These are phyloP conservation scores for Botrytis sinoallii DNA, from an alignment of 2,329 filamentous ascomycete species.

Conservation along the genomic window DNA sequence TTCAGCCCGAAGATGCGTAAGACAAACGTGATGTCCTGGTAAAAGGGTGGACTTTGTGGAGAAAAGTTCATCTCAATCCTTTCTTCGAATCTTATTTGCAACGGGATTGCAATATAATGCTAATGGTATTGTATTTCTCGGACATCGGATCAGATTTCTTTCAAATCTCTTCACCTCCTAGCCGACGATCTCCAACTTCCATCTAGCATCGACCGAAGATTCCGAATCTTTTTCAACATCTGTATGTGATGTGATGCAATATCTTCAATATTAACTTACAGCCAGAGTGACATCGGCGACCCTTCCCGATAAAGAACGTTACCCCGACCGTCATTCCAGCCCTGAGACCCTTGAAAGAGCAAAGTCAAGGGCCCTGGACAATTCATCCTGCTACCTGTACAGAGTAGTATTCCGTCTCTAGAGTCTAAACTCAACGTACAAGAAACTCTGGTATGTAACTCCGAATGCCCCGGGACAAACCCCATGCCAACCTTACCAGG, in stretches of 20 bases:
- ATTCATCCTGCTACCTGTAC: not conserved
- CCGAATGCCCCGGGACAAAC: not conserved
- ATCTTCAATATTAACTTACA: not conserved
- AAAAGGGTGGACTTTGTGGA: not conserved
- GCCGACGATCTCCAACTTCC: not conserved
- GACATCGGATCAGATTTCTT: not conserved
- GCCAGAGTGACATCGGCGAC: slow-evolving; percentile 7
- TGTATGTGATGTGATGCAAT: not conserved
- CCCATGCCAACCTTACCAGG: not conserved
- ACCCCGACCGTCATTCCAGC: not conserved
- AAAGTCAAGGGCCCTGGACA: not conserved
- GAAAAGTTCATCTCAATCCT: not conserved
- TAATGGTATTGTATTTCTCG: not conserved
- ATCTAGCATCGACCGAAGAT: not conserved
- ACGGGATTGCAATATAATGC: not conserved
- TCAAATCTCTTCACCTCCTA: not conserved
- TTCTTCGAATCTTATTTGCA: not conserved
- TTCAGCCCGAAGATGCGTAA: not conserved
- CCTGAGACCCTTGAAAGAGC: not conserved
- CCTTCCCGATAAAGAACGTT: not conserved
- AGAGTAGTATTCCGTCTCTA: not conserved
- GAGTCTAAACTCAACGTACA: not conserved
- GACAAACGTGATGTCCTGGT: not conserved
- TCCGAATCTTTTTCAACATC: not conserved
- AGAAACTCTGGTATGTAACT: not conserved